Conservation (phyloP, 129 eudicot species). For the Ambrosia artemisiifolia region DNA sequence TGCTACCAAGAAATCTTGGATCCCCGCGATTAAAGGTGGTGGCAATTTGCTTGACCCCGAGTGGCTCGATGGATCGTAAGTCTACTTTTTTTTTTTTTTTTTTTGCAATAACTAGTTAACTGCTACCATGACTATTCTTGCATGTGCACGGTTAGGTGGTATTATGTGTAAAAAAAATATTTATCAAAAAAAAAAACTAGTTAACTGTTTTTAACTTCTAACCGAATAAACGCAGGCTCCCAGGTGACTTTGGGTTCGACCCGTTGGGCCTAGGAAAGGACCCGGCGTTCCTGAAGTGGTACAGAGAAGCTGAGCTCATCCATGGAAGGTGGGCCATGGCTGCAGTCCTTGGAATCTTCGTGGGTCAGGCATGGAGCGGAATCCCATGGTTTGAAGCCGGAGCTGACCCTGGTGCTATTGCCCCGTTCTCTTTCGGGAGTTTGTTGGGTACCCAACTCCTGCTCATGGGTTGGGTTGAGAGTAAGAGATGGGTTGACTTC, state of each 20-base stretch:
- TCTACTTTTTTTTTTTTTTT: background rate
- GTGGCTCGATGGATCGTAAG: slow-evolving; percentile 99
- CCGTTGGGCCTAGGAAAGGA: slow-evolving; percentile 95
- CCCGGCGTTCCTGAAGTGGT: slow-evolving; percentile 96
- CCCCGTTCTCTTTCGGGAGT: slow-evolving; percentile 85
- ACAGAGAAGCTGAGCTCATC: slow-evolving; percentile 97
- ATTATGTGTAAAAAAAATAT: no score
- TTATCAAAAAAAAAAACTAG: no score
- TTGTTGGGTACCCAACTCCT: slow-evolving; percentile 92
- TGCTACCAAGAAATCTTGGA: slow-evolving; percentile 94
- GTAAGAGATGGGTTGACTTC: slow-evolving; percentile 99
- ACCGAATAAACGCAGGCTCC: slow-evolving; percentile 55
- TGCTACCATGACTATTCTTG: no score
- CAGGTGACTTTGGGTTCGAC: slow-evolving; percentile 97
- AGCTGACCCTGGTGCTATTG: slow-evolving; percentile 90
- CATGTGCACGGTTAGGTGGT: no score
- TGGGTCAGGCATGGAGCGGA: slow-evolving; percentile 96
- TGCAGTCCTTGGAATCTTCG: slow-evolving; percentile 90
- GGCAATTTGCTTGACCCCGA: slow-evolving; percentile 88
- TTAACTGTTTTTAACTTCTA: background rate
- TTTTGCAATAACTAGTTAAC: background rate
- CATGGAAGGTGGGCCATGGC: slow-evolving; percentile 99
- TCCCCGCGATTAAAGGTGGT: slow-evolving; percentile 83
- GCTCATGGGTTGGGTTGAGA: slow-evolving; percentile 99
- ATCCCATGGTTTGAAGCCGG: slow-evolving; percentile 99